Evolutionary conservation across 2,329 filamentous ascomycete species (phyloP), one percentile per base, ranked within the genome.

Genomic region (Ophiostoma australiae): DNA sequence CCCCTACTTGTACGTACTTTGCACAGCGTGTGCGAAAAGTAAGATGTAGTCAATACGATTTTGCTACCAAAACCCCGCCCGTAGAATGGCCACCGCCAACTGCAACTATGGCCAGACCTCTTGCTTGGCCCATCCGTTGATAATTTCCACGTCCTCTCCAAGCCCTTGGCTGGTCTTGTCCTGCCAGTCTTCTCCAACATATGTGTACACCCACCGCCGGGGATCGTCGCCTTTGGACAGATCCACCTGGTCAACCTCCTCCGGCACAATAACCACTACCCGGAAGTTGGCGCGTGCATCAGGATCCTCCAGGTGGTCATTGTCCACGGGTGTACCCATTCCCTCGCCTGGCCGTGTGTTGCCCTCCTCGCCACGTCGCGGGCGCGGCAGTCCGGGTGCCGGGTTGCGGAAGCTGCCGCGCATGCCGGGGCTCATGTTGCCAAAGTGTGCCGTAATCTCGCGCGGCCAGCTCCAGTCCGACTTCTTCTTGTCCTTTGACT

Each of bases 401-500:
- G 95, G 86, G 78, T 91, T 88, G 80, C 88, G 89, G 79, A 93
- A 94, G 10, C 87, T 85, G 11, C 90, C 91, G 78, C 94, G 86
- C 89, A 97, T 93, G 0, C 84, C 82, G 7, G 94, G 94, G 75
- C 87, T 90, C 75, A 95, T 81, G 79, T 97, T 97, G 27, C 93
- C 94, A 85, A 97, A 98, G 78, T 95, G 92, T 68, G 87, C 91
- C 69, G 91, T 93, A 52, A 97, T 80, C 80, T 97, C 93, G 73
- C 84, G 90, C 67, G 82, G 81, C 90, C 93, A 97, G 75, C 86
- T 90, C 92, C 93, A 97, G 4, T 69, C 37, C 1, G 67, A 8
- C n/a, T n/a, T 69, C 10, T 48, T 37, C 13, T 35, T n/a, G n/a
- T 23, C 48, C 20, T 48, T 48, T 48, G 44, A 48, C 44, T 48